phyloP scores from a whole-genome alignment of 2,329 filamentous ascomycete species.

The Curvularia eragrostidis region DNA sequence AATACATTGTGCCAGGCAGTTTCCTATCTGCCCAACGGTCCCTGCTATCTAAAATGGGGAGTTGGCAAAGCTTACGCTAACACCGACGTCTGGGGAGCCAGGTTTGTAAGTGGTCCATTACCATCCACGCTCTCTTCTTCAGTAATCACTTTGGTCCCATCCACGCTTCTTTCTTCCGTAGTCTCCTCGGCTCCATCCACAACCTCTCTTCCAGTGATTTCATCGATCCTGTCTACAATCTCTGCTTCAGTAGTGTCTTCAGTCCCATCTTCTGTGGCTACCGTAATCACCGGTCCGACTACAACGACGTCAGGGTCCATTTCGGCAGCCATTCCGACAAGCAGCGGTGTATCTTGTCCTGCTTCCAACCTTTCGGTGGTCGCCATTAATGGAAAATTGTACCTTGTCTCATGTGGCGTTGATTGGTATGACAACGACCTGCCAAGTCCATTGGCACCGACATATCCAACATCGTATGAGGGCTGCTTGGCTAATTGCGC shows the following conservation, averaged over 20 bases:
- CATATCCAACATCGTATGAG: constrained; percentile 23
- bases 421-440: constrained; percentile 17
- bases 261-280: neutral
- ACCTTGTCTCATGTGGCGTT: constrained; percentile 19
- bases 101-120: constrained; percentile 1
- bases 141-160: neutral
- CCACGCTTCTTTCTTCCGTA: neutral
- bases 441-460: constrained; percentile 1
- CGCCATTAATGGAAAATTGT: constrained; percentile 1
- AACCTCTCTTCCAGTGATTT: neutral
- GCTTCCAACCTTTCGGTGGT: constrained; percentile 8
- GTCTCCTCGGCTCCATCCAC: neutral
- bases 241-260: neutral
- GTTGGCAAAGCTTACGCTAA: constrained; percentile 14
- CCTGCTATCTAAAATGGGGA: constrained; percentile 21
- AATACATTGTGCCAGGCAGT: constrained; percentile 13
- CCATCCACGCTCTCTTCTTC: neutral
- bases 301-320: neutral
- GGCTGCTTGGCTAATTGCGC: constrained; percentile 28
- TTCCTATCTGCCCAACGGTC: constrained; percentile 21
- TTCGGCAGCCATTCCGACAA: neutral
- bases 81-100: constrained; percentile 18
- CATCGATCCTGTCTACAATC: neutral
- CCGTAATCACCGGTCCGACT: neutral
- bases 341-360: constrained; percentile 17